Evolutionary conservation across 2,329 filamentous ascomycete genomes (phyloP).

Genomic region (Hymenoscyphus salicellus): DNA sequence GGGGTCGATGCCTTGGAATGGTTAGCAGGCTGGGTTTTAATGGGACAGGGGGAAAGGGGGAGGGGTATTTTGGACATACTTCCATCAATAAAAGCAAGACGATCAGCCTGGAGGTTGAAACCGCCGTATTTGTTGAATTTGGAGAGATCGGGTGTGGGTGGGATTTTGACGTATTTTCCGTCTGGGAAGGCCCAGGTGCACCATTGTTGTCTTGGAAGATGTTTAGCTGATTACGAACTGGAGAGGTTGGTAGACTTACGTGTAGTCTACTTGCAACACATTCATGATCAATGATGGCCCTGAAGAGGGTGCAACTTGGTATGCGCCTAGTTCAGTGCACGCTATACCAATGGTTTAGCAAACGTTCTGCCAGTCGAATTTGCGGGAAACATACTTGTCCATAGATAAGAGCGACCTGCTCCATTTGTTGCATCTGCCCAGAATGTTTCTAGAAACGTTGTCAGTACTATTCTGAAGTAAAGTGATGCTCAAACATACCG

Average conservation of each 20-base stretch:
- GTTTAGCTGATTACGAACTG: too few species aligned
- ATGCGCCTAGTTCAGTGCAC: constrained; percentile 48
- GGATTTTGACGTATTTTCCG: constrained; percentile 45
- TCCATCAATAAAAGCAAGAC: constrained; percentile 52
- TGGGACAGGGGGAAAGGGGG: not conserved
- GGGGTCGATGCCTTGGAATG: constrained; percentile 40
- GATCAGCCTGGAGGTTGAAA: constrained; percentile 44
- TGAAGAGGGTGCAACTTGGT: constrained; percentile 45
- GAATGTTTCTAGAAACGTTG: constrained; percentile 36
- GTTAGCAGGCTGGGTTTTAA: constrained; percentile 14
- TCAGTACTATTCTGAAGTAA: constrained; percentile 12
- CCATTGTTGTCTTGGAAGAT: constrained; percentile 46
- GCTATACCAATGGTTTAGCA: constrained; percentile 22
- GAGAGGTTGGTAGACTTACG: too few species aligned
- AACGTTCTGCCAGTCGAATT: not conserved
- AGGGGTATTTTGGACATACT: constrained; percentile 28
- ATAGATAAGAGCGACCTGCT: constrained; percentile 46
- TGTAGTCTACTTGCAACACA: constrained; percentile 47
- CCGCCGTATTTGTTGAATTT: constrained; percentile 47
- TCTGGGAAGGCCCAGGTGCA: constrained; percentile 52
- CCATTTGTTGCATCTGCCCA: constrained; percentile 45
- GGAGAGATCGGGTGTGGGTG: constrained; percentile 42
- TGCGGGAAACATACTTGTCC: constrained; percentile 38
- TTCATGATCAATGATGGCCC: constrained; percentile 48
- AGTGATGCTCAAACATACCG: constrained; percentile 2